Evolutionary conservation across 2,329 filamentous ascomycete genomes (phyloP), one percentile per base, ranked within the genome.

Genomic region (Torrubiella hemipterigena): DNA sequence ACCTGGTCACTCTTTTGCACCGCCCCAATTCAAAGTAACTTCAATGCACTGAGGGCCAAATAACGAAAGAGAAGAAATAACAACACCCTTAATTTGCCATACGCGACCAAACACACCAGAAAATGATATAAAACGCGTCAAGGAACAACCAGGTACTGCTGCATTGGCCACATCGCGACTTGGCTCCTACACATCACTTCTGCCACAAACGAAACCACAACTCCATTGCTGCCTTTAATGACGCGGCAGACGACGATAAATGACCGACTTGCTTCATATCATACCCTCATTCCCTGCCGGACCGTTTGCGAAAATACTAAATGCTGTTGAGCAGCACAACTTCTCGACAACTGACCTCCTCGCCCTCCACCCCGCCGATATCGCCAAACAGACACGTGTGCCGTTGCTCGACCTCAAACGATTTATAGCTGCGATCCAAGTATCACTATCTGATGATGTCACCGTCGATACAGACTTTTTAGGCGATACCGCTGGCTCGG

Each of bases 211-310:
- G 27, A 29, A 18, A 13, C 31, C 29, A 11, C 14, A 14, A 22
- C 19, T 34, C 23, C 27, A 23, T 18, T 25, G 19, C 20, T 22
- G 20, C 28, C 40, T 38, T 42, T 54, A 61, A n/a, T n/a, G n/a
- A n/a, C n/a, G n/a, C n/a, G n/a, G n/a, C n/a, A n/a, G n/a, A n/a
- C n/a, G n/a, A n/a, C n/a, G n/a, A n/a, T n/a, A n/a, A n/a, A 93
- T 93, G 84, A 85, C 78, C 47, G 89, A 96, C 72, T 75, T 96
- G 50, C 70, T 79, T 50, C 71, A 74, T 51, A 74, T 93, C 51
- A 71, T 95, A 42, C 86, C 89, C 46, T 69, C 75, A 57, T 93
- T 95, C 51, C 71, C 80, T 38, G 67, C 72, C 41, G 67, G 71
- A 49, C 68, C 69, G 38, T 89, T 81, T 58, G 66, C 77, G 25